A percentile compares a stretch with the other conserved stretches of the same genome.
phyloP scores from a whole-genome alignment of 2,329 filamentous ascomycete genomes.

The Exophiala sp. region DNA sequence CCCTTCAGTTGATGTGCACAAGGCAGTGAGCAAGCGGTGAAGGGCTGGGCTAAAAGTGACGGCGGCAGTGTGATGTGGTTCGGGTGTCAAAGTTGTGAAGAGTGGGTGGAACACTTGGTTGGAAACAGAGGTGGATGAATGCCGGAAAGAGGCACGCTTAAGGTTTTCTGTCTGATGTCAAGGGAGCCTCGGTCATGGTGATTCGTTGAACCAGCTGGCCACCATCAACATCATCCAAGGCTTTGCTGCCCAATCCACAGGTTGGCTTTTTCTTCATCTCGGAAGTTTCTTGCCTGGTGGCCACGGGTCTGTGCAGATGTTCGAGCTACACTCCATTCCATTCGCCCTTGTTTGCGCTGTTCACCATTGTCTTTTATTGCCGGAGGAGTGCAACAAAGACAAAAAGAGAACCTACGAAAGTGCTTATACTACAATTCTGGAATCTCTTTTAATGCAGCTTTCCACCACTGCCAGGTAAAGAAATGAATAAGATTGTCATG shows the following conservation, averaged over 20 bases:
- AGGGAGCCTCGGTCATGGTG: background rate
- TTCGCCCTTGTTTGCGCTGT: background rate
- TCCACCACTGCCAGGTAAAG: conserved; percentile 17
- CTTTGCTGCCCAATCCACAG: conserved; percentile 1
- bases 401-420: background rate
- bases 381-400: background rate
- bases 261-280: background rate
- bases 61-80: background rate
- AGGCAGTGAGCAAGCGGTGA: conserved; percentile 1
- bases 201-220: background rate
- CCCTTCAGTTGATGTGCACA: background rate
- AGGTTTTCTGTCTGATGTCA: too few species aligned
- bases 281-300: background rate
- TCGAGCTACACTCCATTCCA: background rate
- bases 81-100: background rate
- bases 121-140: too few species aligned
- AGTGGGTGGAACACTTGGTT: too few species aligned
- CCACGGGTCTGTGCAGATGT: background rate
- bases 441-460: conserved; percentile 10
- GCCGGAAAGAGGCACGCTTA: background rate
- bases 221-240: background rate
- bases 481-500: background rate
- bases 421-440: too few species aligned
- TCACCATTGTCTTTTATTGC: background rate
- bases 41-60: background rate